Conservation (phyloP, 1,284 basidiomycete genomes). For the Papiliotrema laurentii region DNA sequence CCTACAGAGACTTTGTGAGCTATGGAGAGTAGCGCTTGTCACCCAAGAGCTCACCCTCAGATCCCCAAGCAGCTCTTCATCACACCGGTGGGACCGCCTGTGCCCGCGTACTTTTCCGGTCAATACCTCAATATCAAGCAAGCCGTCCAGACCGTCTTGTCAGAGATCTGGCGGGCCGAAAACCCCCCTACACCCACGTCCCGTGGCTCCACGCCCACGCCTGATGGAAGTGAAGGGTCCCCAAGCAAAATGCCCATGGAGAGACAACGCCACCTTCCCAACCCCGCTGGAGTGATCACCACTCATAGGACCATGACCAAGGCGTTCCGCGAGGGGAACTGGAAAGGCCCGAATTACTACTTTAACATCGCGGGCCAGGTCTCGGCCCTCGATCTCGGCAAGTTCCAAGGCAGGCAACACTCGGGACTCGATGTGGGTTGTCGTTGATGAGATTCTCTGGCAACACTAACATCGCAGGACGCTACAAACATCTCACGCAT, state of each 20-base stretch:
- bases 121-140: slow-evolving; percentile 46
- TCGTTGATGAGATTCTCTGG: background rate
- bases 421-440: slow-evolving; percentile 77
- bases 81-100: slow-evolving; percentile 28
- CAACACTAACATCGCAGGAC: slow-evolving; percentile 56
- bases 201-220: background rate
- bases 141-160: slow-evolving; percentile 43
- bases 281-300: slow-evolving; percentile 14
- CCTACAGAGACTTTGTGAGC: slow-evolving; percentile 34
- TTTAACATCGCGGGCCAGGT: slow-evolving; percentile 45
- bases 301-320: slow-evolving; percentile 19
- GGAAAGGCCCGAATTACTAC: slow-evolving; percentile 23
- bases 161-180: slow-evolving; percentile 33
- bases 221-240: slow-evolving; percentile 3
- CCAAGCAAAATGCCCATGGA: too few relatives aligned
- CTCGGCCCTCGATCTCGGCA: slow-evolving; percentile 42
- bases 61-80: slow-evolving; percentile 47
- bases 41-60: background rate
- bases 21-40: too few relatives aligned
- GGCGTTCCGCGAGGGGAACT: slow-evolving; percentile 3
- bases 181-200: background rate
- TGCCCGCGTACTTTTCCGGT: slow-evolving; percentile 40
- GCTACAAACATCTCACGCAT: slow-evolving; percentile 78
- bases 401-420: slow-evolving; percentile 75
- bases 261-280: slow-evolving; percentile 5